Evolutionary conservation across 2,329 filamentous ascomycete species (phyloP).

Genomic region (Ophiostoma angusticollis): DNA sequence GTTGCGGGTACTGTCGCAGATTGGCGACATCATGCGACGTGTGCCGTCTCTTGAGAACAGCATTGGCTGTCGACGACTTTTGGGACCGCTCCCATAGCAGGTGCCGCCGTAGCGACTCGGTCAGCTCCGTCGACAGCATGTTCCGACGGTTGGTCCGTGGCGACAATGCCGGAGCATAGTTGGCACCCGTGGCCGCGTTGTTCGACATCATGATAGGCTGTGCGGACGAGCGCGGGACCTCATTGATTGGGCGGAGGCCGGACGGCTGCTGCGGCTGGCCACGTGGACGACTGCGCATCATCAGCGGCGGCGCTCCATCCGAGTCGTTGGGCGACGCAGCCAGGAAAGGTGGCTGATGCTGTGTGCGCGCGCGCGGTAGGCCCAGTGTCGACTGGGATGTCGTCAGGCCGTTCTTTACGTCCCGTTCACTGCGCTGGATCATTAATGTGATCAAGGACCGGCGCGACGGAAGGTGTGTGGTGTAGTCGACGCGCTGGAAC

Average conservation of each 20-base stretch:
- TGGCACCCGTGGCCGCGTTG: conserved; percentile 47
- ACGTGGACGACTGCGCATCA: conserved; percentile 41
- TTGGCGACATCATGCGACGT: conserved; percentile 86
- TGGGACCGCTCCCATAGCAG: conserved; percentile 93
- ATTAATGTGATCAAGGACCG: conserved; percentile 82
- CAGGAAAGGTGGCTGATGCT: conserved; percentile 30
- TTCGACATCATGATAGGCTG: conserved; percentile 71
- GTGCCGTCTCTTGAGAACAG: conserved; percentile 78
- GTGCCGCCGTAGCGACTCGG: conserved; percentile 80
- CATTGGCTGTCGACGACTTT: conserved; percentile 78
- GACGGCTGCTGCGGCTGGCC: conserved; percentile 28
- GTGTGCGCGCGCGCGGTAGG: conserved; percentile 48
- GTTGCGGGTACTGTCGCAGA: conserved; percentile 67
- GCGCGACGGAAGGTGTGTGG: conserved; percentile 69
- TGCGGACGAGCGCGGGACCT: conserved; percentile 51
- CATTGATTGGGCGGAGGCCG: conserved; percentile 45
- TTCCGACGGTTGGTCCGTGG: conserved; percentile 85
- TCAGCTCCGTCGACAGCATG: conserved; percentile 91
- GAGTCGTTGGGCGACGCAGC: conserved; percentile 44
- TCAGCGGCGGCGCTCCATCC: conserved; percentile 47
- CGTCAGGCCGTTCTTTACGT: conserved; percentile 53
- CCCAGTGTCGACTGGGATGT: conserved; percentile 56
- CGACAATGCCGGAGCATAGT: conserved; percentile 66
- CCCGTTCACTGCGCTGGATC: conserved; percentile 65
- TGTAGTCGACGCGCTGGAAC: conserved; percentile 87